Evolutionary conservation across 83 land plant species (phyloP), one percentile per base, ranked within the genome.

Genomic region (Picea abies): DNA sequence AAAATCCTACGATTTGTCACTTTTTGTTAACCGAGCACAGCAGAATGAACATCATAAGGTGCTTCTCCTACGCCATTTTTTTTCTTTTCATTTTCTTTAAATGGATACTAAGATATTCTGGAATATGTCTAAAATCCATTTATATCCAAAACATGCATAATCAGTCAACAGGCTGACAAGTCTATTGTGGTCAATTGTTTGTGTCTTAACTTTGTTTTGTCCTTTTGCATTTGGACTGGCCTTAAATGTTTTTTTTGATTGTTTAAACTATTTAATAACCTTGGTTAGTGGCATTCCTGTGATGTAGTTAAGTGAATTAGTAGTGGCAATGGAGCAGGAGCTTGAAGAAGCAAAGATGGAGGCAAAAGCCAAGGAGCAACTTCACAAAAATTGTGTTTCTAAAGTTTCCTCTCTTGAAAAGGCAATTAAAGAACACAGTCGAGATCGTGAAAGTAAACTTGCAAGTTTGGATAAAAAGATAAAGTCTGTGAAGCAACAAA

Each of bases 21-120:
- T 98, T 44, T 98, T 94, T 84, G 91, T 93, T 86, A 85, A 83
- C 10, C 88, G 99, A 84, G 99, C 95, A 64, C 87, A 98, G 83
- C 94, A 98, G 84, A 95, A 96, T 88, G 99, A 96, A 87, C 99
- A 98, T 82, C 99, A 96, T 81, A 96, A 98, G 99, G 99, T 92
- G 19, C 19, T 80, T 81, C 68, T 58, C 58, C 60, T 17, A 32
- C 61, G 6, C 47, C 47, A 39, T 44, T 52, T 52, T 11, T 52
- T 52, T 52, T 0, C 56, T 52, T 52, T 52, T 11, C 56, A 52
- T 52, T 52, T 52, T 52, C 56, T 10, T 52, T 52, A 10, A 10
- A 52, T 10, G 56, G 56, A 52, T 52, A 11, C 10, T 12, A 52
- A 49, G 14, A 52, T 11, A 52, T 52, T 52, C 56, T 52, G 14